Base-by-base conservation (phyloP, 169 alveolate genomes). In the Sarcocystis neurona region DNA sequence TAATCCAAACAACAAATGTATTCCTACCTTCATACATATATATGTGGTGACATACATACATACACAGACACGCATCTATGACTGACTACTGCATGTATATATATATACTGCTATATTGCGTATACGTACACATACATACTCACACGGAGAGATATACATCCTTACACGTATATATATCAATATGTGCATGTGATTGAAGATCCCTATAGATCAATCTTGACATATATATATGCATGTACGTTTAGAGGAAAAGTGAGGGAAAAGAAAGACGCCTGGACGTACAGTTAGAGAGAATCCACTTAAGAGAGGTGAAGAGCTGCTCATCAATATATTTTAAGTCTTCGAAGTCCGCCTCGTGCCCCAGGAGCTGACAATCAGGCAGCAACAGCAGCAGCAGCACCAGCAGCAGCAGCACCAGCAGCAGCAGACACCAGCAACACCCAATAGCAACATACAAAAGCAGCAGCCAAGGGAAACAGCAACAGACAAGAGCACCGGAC, bases 321-420 rank as follows among this genome's bases (percentile, higher is more conserved):
- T 44, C 70, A 80, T 93, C 95, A 37, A 93, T 70, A 60, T 70
- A 66, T 75, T 70, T 77, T 46, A 94, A 85, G 80, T 94, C 95
- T 32, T 93, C 93, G 18, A 92, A 72, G 34, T 44, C 91, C 1
- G 75, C 74, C 68, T 63, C 79, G 50, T 90, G 93, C 46, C 79
- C 85, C 56, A 93, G 60, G 44, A 93, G 74, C 84, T 75, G 63
- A 23, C 10, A 32, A 75, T 6, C 41, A 58, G n/a, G n/a, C n/a
- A 27, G 79, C 15, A 48, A 10, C 60, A 68, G 46, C 46, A 68
- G 30, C 6, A 68, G 46, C 46, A 34, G 79, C n/a, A 68, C 46
- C n/a, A n/a, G 46, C 41, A 6, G 46, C 41, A 15, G 41, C 41
- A 68, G 18, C 23, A 15, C 6, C 23, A 15, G 6, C 23, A 68